These are phyloP conservation scores for Psilocybe tampanensis DNA, from an alignment of 768 basidiomycete species.

Conservation along the genomic window DNA sequence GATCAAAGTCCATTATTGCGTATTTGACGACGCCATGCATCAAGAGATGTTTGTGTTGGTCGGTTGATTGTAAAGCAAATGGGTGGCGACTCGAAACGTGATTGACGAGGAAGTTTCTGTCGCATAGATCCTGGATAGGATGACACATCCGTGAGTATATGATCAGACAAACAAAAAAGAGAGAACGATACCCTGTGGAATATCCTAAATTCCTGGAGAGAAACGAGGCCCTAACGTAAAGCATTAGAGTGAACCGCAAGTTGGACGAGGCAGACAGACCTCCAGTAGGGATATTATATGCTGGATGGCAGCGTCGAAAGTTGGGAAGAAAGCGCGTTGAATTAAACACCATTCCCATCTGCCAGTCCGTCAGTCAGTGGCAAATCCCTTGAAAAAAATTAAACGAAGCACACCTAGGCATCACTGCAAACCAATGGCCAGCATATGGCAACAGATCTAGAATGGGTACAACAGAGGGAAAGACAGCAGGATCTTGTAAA, in stretches of 20 bases:
- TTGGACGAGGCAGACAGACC: too few relatives aligned
- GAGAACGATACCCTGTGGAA: too few relatives aligned
- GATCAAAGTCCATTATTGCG: conserved; percentile 24
- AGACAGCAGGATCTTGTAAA: neutral
- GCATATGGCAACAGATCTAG: neutral
- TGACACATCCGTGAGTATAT: too few relatives aligned
- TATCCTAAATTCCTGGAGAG: too few relatives aligned
- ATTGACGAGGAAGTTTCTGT: neutral
- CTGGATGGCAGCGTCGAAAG: neutral
- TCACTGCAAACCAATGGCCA: neutral
- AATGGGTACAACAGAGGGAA: neutral
- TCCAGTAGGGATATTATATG: neutral
- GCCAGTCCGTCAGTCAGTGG: neutral
- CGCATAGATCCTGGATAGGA: too few relatives aligned
- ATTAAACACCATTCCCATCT: too few relatives aligned
- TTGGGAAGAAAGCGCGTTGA: too few relatives aligned
- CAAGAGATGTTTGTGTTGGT: neutral
- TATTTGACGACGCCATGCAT: neutral
- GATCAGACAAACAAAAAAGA: too few relatives aligned
- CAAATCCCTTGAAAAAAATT: neutral
- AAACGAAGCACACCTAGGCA: neutral
- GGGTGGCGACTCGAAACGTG: neutral
- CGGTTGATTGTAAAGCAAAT: neutral
- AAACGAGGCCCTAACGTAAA: too few relatives aligned
- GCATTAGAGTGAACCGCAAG: too few relatives aligned